Conservation (phyloP, 176 grass and related monocot genomes). For the Oryza officinalis region DNA sequence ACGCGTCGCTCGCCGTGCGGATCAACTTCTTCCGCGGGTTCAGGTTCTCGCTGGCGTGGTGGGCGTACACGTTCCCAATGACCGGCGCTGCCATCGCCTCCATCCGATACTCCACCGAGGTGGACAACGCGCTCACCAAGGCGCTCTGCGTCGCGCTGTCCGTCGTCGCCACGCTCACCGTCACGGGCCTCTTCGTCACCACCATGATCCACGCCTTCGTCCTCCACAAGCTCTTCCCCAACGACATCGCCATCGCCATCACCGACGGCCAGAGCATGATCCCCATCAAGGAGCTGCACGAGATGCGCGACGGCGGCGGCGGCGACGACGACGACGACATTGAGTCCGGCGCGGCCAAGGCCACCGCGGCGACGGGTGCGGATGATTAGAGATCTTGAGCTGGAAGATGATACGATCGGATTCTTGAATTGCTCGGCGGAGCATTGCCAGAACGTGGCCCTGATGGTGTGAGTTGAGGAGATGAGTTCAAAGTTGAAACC, state of each 20-base stretch:
- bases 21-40: slow-evolving; percentile 92
- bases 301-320: not conserved
- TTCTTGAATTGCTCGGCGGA: not conserved
- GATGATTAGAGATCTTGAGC: not conserved
- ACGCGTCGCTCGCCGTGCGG: slow-evolving; percentile 80
- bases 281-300: slow-evolving; percentile 49
- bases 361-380: not conserved
- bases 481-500: too few species aligned
- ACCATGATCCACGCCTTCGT: slow-evolving; percentile 73
- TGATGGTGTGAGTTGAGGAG: too few species aligned
- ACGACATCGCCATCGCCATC: slow-evolving; percentile 95
- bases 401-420: slow-evolving; percentile 1
- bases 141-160: slow-evolving; percentile 54
- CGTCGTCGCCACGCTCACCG: slow-evolving; percentile 54
- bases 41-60: slow-evolving; percentile 91
- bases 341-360: slow-evolving; percentile 2
- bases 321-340: slow-evolving; percentile 31
- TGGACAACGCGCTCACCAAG: slow-evolving; percentile 62
- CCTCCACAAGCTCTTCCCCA: slow-evolving; percentile 72
- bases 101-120: slow-evolving; percentile 71
- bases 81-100: slow-evolving; percentile 77
- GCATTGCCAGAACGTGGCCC: not conserved
- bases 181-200: slow-evolving; percentile 48
- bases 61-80: slow-evolving; percentile 98
- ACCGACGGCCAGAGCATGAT: slow-evolving; percentile 42